Evolutionary conservation across 352 stramenopile genomes (phyloP), one percentile per base, ranked within the genome.

Genomic region (Globisporangium camurandrum): DNA sequence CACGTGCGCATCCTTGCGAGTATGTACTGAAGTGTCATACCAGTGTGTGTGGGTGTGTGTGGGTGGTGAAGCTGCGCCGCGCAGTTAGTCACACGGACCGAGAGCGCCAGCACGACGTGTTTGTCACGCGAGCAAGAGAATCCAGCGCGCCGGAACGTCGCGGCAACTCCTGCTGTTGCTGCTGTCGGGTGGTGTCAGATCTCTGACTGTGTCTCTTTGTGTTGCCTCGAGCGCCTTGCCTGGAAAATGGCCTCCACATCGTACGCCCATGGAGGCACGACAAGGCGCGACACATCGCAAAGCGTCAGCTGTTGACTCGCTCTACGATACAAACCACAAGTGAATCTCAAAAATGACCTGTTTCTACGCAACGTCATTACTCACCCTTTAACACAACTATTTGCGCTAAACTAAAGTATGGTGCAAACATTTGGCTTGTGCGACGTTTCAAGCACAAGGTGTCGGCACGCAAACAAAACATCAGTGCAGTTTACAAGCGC

Each of bases 1-100:
- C 75, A 86, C 38, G 64, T 85, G 38, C 76, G 76, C 71, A 91
- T 87, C 51, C 76, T 75, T n/a, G 76, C 57, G 51, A 91, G 49
- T 5, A 91, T 54, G 49, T 86, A 87, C 23, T 88, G 71, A 36
- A 59, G 53, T 59, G 53, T 42, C 53, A 59, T 59, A 24, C 14
- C 24, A 9, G 19, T 4, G 24, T 14, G 6, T 6, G 27, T 16
- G 17, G 24, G 26, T 14, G 43, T 19, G 26, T 10, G 19, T 26
- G 16, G 24, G 14, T 14, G 16, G 4, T 27, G 38, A n/a, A n/a
- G n/a, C n/a, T n/a, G n/a, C n/a, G n/a, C n/a, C 33, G 11, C 33
- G 9, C 30, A 34, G 30, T 34, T 12, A 20, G 2, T 12, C 33
- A 20, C 33, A 20, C 33, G 33, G 14, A 20, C 33, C 19, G 14